Conservation (phyloP, 805 yeast genomes). For the Kluyveromyces lactis region DNA sequence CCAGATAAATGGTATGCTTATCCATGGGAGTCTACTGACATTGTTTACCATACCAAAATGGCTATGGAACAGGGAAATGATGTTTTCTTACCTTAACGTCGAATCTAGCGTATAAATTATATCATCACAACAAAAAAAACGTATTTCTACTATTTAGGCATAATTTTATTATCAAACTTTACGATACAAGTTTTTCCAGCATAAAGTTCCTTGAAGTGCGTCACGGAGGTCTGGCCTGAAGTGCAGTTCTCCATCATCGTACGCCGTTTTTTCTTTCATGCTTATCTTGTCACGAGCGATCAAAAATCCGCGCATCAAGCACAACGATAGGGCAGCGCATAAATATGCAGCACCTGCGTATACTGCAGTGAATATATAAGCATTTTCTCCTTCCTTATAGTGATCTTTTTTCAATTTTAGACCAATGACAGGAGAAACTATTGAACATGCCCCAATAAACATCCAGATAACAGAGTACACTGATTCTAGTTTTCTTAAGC, state of each 20-base stretch:
- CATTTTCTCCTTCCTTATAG: constrained; percentile 27
- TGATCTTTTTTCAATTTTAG: constrained; percentile 34
- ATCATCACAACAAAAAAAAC: no score
- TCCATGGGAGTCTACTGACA: constrained; percentile 79
- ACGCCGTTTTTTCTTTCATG: constrained; percentile 17
- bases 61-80: constrained; percentile 74
- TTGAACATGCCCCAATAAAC: constrained; percentile 39
- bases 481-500: constrained; percentile 45
- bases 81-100: constrained; percentile 26
- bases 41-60: constrained; percentile 60
- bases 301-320: constrained; percentile 46
- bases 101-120: no score
- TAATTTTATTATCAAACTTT: background rate
- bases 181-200: constrained; percentile 5
- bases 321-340: constrained; percentile 36
- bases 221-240: constrained; percentile 9
- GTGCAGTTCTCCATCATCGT: constrained; percentile 23
- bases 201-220: constrained; percentile 5
- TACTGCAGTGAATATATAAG: constrained; percentile 45
- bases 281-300: constrained; percentile 39
- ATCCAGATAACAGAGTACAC: constrained; percentile 47
- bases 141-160: background rate
- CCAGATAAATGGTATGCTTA: constrained; percentile 82
- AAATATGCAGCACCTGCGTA: constrained; percentile 52
- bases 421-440: constrained; percentile 55